Base-by-base conservation (phyloP, 345 rosid genomes). In the Camelina neglecta region DNA sequence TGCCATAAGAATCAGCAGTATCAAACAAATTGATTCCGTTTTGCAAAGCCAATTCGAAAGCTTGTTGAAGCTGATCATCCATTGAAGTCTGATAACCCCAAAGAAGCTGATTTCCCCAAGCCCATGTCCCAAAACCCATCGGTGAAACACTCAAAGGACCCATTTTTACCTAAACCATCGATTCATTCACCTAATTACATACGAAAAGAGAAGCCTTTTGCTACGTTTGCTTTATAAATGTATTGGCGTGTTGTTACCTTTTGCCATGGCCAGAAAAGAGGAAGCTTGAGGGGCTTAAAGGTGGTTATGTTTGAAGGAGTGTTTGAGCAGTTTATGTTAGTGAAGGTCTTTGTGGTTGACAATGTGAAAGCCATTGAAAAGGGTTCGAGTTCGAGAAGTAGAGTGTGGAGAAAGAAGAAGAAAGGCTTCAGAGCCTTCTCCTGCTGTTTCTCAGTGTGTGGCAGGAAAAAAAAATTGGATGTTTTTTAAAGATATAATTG, bases 91-190 rank as follows among this genome's bases (percentile, higher is more conserved):
- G 78, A 63, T 92, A 94, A 0, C 93, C 97, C 97, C 98, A 94
- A 23, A 94, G 88, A 59, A 94, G 85, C 82, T 92, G 96, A 82
- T 94, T 94, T 11, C 93, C 97, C 98, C 98, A 92, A 42, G 98
- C 97, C 97, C 97, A 94, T 11, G 97, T 90, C 44, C 98, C 97
- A 75, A 92, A 92, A 53, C 98, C 98, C 95, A 90, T 92, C 1
- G 98, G 97, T 60, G 98, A 90, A 58, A 89, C 96, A 51, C 82
- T 89, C 59, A 89, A 9, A 24, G 96, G 96, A n/a, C 96, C 98
- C 84, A 90, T 81, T 85, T 89, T 89, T 61, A 90, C 91, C 97
- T 92, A 67, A 23, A 26, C 18, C 18, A 66, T 65, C 1, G 5
- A 58, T 57, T 36, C 11, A 29, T 44, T 13, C 47, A 65, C 42